Conservation (phyloP, 257 asterid species). For the Solanum chaucha region DNA sequence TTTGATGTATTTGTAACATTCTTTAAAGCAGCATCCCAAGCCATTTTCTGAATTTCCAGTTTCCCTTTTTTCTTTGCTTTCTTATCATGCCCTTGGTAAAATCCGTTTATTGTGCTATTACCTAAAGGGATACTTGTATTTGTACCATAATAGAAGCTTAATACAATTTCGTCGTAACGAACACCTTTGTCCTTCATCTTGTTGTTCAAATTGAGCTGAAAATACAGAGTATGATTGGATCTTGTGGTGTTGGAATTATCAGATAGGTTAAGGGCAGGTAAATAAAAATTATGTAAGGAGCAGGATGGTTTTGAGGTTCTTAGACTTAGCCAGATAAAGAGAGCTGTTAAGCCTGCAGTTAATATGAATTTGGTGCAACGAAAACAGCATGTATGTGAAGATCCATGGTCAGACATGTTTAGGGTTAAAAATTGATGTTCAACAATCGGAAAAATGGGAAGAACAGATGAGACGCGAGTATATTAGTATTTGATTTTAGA, state of each 20-base stretch:
- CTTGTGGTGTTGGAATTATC: conserved; percentile 13
- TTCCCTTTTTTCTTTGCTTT: conserved; percentile 15
- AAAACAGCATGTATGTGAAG: not conserved
- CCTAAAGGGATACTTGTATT: conserved; percentile 24
- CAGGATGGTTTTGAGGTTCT: conserved; percentile 53
- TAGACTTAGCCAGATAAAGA: conserved; percentile 82
- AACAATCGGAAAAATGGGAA: not conserved
- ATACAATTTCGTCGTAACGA: conserved; percentile 26
- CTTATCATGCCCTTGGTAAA: conserved; percentile 71
- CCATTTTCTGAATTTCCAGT: conserved; percentile 30
- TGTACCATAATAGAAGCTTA: conserved; percentile 28
- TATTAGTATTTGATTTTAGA: not conserved
- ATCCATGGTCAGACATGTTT: not conserved
- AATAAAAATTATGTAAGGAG: conserved; percentile 34
- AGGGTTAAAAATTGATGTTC: not conserved
- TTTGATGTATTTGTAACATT: conserved; percentile 25
- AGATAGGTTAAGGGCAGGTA: conserved; percentile 50
- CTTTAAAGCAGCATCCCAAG: conserved; percentile 42
- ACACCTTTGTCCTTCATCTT: conserved; percentile 72
- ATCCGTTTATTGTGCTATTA: conserved; percentile 28
- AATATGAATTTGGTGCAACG: conserved; percentile 58
- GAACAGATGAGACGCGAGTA: not conserved
- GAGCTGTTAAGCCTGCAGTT: conserved; percentile 73
- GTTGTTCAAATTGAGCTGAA: conserved; percentile 49
- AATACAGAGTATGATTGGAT: conserved; percentile 38